Evolutionary conservation across 1,139 yeast species (phyloP), one percentile per base, ranked within the genome.

Genomic region (Yamadazyma diospyri): DNA sequence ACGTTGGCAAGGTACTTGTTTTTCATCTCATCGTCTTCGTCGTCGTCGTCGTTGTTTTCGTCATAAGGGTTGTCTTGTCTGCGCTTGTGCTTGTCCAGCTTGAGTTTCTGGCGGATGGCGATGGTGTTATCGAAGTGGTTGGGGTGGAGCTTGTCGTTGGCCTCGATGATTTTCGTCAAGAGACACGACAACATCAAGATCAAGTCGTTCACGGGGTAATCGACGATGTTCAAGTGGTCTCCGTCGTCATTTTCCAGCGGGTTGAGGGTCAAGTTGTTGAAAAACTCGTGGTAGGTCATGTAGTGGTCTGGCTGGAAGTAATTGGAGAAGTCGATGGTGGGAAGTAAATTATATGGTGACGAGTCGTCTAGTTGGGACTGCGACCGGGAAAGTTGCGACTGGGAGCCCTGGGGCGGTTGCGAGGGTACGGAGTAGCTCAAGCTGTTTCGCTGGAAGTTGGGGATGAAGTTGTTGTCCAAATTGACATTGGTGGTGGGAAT

Each of bases 91-190:
- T 55, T 59, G 29, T 68, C 69, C 42, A 57, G 70, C 47, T 61
- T 67, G 43, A 59, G 55, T 40, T 60, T 59, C 44, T 68, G 72
- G 30, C 76, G 65, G 30, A 62, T 62, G 32, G 73, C 72, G 25
- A 69, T 62, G 23, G 74, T 69, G 40, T 65, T 65, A 43, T 68
- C 80, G 45, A 78, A 77, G 52, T 78, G 84, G 42, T 79, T 81
- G 3, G 89, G 87, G 50, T 82, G 88, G 23, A 86, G 63, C 32
- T 78, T 71, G 56, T 92, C 98, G 59, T 92, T 92, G n/a, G 95
- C 89, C 49, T 84, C 94, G 29, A 89, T 83, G 29, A 92, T 88
- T 53, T 85, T 86, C 41, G 86, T 86, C 32, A 92, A 65, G 31
- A 89, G 65, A 19, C 94, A 83, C 16, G 95, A 78, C 29, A 92